Conservation (phyloP, 495 filamentous ascomycete genomes). For the Xylaria acuta region DNA sequence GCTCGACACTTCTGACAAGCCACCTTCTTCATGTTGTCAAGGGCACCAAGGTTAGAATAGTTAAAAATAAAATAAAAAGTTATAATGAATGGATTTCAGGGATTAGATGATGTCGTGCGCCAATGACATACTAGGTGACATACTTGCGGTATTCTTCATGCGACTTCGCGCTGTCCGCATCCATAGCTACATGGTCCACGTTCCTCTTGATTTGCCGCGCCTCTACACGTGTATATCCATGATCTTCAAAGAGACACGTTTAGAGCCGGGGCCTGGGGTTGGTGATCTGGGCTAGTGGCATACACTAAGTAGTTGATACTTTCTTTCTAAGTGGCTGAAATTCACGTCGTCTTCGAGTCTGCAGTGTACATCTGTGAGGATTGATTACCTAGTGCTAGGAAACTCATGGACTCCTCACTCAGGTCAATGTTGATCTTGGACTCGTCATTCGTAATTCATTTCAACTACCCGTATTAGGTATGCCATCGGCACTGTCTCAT, state of each 20-base stretch:
- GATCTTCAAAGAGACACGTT: background rate
- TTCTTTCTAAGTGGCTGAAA: background rate
- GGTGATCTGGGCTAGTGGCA: background rate
- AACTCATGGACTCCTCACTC: background rate
- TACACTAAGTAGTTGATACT: background rate
- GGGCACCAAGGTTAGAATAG: background rate
- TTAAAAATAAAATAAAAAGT: background rate
- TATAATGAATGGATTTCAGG: background rate
- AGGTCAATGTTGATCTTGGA: background rate
- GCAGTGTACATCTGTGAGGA: background rate
- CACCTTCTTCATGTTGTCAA: constrained; percentile 2
- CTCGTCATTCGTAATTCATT: background rate
- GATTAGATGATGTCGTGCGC: background rate
- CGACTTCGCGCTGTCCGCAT: background rate
- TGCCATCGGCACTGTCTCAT: background rate
- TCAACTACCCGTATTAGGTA: background rate
- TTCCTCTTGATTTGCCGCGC: background rate
- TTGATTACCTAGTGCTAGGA: background rate
- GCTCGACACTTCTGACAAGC: background rate
- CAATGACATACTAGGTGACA: background rate
- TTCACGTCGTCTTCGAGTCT: background rate
- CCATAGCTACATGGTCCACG: background rate
- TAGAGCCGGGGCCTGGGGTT: background rate
- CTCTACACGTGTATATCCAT: background rate
- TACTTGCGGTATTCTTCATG: background rate